A percentile compares a stretch with the other conserved stretches of the same genome.
Conservation (phyloP, 2,329 filamentous ascomycete genomes). For the Colletotrichum graminicola region DNA sequence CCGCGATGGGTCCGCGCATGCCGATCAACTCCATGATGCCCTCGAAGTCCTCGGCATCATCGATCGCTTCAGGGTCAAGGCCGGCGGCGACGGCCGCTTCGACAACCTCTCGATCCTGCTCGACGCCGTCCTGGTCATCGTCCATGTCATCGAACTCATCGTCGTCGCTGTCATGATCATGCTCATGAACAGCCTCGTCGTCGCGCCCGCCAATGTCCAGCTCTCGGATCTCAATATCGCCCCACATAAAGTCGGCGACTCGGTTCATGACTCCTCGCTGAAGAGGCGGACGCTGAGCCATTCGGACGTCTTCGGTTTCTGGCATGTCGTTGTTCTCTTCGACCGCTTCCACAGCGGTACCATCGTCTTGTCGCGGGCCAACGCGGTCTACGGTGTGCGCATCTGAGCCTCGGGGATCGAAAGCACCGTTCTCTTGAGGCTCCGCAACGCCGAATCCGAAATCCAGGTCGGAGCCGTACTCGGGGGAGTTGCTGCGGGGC, state of each 20-base stretch:
- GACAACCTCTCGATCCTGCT: conserved; percentile 68
- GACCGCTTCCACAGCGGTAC: background rate
- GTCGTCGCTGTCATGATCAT: conserved; percentile 56
- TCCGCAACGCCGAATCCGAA: conserved; percentile 1
- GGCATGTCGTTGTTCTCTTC: conserved; percentile 11
- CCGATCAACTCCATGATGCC: conserved; percentile 96
- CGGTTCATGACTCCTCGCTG: conserved; percentile 55
- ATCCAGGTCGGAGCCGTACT: conserved; percentile 22
- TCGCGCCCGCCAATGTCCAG: conserved; percentile 45
- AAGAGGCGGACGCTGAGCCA: conserved; percentile 38
- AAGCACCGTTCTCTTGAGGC: background rate
- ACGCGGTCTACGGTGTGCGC: background rate
- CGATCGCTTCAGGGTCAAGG: conserved; percentile 80
- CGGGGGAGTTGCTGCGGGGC: conserved; percentile 21
- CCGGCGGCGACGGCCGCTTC: conserved; percentile 76
- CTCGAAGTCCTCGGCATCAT: conserved; percentile 94
- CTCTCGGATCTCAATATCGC: conserved; percentile 60
- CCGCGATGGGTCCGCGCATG: conserved; percentile 92
- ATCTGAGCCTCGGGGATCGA: background rate
- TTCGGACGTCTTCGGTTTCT: conserved; percentile 29
- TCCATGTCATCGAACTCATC: conserved; percentile 55
- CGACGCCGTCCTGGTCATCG: conserved; percentile 50
- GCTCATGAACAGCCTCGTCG: conserved; percentile 65
- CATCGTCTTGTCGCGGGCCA: conserved; percentile 7
- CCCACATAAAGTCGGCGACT: conserved; percentile 73